Evolutionary conservation across 306 rosid genomes (phyloP), one percentile per base, ranked within the genome.

Genomic region (Pyrus pyrifolia): DNA sequence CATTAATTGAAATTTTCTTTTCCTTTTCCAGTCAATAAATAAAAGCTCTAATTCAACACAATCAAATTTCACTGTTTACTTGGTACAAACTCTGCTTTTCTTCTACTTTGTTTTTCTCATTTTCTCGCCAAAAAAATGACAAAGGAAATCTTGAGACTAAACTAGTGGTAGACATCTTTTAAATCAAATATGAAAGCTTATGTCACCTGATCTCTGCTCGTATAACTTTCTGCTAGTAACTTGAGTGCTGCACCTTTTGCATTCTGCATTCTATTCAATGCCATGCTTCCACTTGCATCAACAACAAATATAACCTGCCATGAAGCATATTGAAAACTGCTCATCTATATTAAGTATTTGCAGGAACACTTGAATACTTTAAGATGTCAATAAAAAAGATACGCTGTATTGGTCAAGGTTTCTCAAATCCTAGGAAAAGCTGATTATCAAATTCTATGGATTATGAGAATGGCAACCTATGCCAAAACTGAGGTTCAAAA

Each of bases 251-350:
- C 98, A 80, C 98, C 98, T 83, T 95, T 92, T 66, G 98, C 98
- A 89, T 95, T 95, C 83, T 95, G 97, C 98, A 95, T 95, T 76
- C 98, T 85, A 84, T 95, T 92, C 83, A 95, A 81, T 70, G 97
- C 98, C 98, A 95, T 92, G 86, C 98, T 95, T 79, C 98, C 98
- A 82, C 98, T 95, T 70, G 98, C 98, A 82, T 95, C 98, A 79
- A 92, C 98, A 75, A 95, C 92, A 90, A 90, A 95, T 81, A 95
- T 95, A 60, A 92, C 97, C 98, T 95, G 84, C 63, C 78, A 79
- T 75, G 73, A 73, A 27, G 75, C n/a, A 66, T 58, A 57, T 63
- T 62, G 75, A 49, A 71, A 62, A 4, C 55, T 35, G 19, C 22
- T 61, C 18, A 61, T 45, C 52, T 21, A 63, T 57, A 53, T 38